Evolutionary conservation across 805 yeast genomes (phyloP).

Genomic region (Kodamaea leandrae): DNA sequence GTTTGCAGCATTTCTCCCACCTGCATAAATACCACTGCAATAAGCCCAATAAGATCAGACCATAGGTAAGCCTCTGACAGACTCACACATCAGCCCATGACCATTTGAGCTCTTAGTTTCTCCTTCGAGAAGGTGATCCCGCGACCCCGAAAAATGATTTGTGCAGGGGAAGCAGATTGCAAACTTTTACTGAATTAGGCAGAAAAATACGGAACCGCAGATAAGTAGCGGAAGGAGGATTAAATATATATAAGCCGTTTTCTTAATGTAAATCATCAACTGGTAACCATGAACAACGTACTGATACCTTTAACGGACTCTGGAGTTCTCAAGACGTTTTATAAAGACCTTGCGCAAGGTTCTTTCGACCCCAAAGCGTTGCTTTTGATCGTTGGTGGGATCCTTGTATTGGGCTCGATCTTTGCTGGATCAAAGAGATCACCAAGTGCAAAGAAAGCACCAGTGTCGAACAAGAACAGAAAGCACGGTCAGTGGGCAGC

Average conservation of each 20-base stretch:
- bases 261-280: background rate
- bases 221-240: background rate
- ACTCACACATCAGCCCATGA: too few species aligned
- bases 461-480: conserved; percentile 39
- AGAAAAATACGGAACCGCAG: conserved; percentile 1
- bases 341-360: background rate
- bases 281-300: background rate
- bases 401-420: background rate
- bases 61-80: too few species aligned
- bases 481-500: conserved; percentile 54
- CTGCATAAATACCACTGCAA: conserved; percentile 54
- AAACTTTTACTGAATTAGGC: conserved; percentile 1
- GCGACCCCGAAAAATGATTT: background rate
- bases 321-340: background rate
- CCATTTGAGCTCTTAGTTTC: background rate
- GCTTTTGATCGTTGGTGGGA: background rate
- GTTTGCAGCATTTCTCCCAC: conserved; percentile 85
- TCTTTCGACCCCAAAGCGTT: background rate
- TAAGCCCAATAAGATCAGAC: too few species aligned
- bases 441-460: background rate
- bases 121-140: background rate
- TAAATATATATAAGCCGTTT: background rate
- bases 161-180: background rate
- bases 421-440: conserved; percentile 1
- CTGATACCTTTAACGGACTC: background rate